phyloP scores from a whole-genome alignment of 345 rosid species.

The Bruguiera parviflora region DNA sequence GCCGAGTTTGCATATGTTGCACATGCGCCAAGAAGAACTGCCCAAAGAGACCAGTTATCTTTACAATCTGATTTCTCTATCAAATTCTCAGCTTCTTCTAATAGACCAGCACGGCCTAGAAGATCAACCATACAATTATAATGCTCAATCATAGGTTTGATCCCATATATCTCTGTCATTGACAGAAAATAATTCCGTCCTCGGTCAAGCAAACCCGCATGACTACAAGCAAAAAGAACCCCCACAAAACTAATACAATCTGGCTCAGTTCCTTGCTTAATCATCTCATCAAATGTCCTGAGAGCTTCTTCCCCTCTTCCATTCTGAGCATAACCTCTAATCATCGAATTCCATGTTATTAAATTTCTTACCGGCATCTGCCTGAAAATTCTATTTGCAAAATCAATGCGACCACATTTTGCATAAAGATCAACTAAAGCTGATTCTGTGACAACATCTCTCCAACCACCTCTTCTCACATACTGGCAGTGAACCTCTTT shows the following conservation, averaged over 20 bases:
- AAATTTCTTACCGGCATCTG: conserved; percentile 52
- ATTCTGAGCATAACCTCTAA: conserved; percentile 78
- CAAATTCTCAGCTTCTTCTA: conserved; percentile 75
- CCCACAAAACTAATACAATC: conserved; percentile 77
- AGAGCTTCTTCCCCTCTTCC: conserved; percentile 75
- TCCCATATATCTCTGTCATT: conserved; percentile 49
- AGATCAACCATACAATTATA: conserved; percentile 91
- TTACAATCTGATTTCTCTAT: conserved; percentile 60
- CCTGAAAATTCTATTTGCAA: conserved; percentile 46
- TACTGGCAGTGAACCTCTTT: conserved; percentile 92
- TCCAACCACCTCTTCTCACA: conserved; percentile 63
- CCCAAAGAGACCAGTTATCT: conserved; percentile 75
- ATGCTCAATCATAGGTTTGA: conserved; percentile 75
- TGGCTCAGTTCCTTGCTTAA: conserved; percentile 51
- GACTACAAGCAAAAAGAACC: conserved; percentile 83
- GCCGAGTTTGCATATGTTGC: conserved; percentile 41
- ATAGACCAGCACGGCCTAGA: conserved; percentile 78
- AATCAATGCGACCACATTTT: conserved; percentile 72
- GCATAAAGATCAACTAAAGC: conserved; percentile 90
- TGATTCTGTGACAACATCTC: conserved; percentile 74
- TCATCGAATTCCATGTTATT: conserved; percentile 89
- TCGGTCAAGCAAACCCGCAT: conserved; percentile 62
- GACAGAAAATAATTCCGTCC: conserved; percentile 53
- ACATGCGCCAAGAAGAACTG: conserved; percentile 85
- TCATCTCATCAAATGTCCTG: conserved; percentile 55